These are phyloP conservation scores for Acanthamoeba culbertsoni DNA, from an alignment of 208 protist genomes.

Conservation along the genomic window DNA sequence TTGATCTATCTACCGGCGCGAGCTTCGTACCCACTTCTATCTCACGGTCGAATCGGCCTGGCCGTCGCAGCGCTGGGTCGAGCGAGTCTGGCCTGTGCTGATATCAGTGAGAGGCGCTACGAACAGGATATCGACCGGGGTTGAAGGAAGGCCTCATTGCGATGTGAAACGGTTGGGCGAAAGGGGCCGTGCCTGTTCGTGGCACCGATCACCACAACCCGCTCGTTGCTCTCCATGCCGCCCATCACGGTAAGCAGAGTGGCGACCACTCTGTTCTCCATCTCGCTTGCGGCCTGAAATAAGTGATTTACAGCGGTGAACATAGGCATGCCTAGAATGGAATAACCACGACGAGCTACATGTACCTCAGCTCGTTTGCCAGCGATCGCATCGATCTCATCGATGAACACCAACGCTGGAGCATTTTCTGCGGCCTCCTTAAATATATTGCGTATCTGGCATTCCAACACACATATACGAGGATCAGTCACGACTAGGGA, in stretches of 20 bases:
- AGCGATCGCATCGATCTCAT: slow-evolving; percentile 57
- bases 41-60: slow-evolving; percentile 86
- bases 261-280: slow-evolving; percentile 81
- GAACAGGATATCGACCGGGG: neutral
- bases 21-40: neutral
- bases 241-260: slow-evolving; percentile 88
- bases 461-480: neutral
- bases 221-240: slow-evolving; percentile 43
- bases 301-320: neutral
- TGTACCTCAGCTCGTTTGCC: slow-evolving; percentile 39
- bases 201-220: slow-evolving; percentile 88
- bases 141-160: slow-evolving; percentile 77
- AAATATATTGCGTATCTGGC: slow-evolving; percentile 86
- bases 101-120: neutral
- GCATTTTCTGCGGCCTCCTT: slow-evolving; percentile 78
- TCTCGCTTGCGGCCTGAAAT: slow-evolving; percentile 72
- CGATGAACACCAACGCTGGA: slow-evolving; percentile 51
- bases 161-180: slow-evolving; percentile 85
- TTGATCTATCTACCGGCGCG: neutral
- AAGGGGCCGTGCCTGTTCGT: slow-evolving; percentile 86
- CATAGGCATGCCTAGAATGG: slow-evolving; percentile 34
- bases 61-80: slow-evolving; percentile 87
- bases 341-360: too few relatives aligned
- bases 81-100: slow-evolving; percentile 79
- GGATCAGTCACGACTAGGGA: too few relatives aligned